Conservation (phyloP, 78 protist genomes). For the Dictyostelium firmibasis region DNA sequence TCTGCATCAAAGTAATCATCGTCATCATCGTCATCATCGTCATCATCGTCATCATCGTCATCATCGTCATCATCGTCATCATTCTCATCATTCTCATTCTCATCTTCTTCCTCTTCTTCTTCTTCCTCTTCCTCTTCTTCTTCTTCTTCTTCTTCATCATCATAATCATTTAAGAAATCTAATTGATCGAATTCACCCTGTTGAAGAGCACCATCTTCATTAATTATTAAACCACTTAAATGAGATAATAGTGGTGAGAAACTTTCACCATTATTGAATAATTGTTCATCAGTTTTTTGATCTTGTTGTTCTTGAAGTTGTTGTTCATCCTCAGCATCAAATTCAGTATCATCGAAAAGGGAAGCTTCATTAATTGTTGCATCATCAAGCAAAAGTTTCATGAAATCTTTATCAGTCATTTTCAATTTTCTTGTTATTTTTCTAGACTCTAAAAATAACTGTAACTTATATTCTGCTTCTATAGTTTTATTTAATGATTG, state of each 20-base stretch:
- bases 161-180: neutral
- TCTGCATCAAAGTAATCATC: neutral
- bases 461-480: neutral
- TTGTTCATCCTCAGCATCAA: neutral
- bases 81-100: too few species aligned
- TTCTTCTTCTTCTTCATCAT: neutral
- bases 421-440: neutral
- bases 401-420: neutral
- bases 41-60: neutral
- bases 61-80: neutral
- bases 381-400: neutral
- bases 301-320: neutral
- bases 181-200: neutral
- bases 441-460: neutral
- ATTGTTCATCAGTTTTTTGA: neutral
- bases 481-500: neutral
- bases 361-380: neutral
- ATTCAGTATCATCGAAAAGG: neutral
- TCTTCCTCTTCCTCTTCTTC: neutral
- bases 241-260: neutral
- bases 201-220: neutral
- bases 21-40: neutral
- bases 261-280: neutral
- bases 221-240: neutral
- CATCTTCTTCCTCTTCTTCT: neutral